Conservation (phyloP, 192 early-diverging fungal species). For the Coemansia sp. region DNA sequence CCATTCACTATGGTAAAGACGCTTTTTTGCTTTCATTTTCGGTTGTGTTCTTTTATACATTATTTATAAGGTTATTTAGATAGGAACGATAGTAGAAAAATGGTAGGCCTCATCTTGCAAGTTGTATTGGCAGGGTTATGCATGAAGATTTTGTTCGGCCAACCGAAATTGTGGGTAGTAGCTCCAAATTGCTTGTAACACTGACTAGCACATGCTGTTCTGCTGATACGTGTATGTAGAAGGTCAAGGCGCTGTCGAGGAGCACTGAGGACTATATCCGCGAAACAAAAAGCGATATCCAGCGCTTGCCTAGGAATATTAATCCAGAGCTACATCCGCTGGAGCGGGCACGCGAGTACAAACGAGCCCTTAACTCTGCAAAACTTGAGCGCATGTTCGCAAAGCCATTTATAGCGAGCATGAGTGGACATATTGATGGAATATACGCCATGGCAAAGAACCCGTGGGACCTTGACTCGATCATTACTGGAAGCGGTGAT, state of each 20-base stretch:
- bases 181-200: neutral
- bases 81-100: neutral
- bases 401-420: slow-evolving; percentile 90
- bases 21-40: slow-evolving; percentile 2
- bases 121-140: neutral
- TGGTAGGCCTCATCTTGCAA: neutral
- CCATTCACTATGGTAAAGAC: too few relatives aligned
- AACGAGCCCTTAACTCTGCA: slow-evolving; percentile 87
- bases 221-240: slow-evolving; percentile 57
- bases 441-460: slow-evolving; percentile 96
- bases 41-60: neutral
- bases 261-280: slow-evolving; percentile 76
- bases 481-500: slow-evolving; percentile 92
- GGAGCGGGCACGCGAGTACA: slow-evolving; percentile 93
- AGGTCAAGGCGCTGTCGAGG: slow-evolving; percentile 92
- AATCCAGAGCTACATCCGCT: slow-evolving; percentile 92
- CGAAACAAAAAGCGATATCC: slow-evolving; percentile 82
- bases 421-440: slow-evolving; percentile 92
- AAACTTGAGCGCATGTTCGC: slow-evolving; percentile 96
- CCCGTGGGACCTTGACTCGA: slow-evolving; percentile 76
- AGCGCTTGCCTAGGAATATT: slow-evolving; percentile 83
- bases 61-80: neutral
- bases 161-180: neutral
- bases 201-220: neutral
- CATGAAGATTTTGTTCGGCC: neutral